Evolutionary conservation across 441 rosid species (phyloP).

Genomic region (Cnidoscolus chayamansa): DNA sequence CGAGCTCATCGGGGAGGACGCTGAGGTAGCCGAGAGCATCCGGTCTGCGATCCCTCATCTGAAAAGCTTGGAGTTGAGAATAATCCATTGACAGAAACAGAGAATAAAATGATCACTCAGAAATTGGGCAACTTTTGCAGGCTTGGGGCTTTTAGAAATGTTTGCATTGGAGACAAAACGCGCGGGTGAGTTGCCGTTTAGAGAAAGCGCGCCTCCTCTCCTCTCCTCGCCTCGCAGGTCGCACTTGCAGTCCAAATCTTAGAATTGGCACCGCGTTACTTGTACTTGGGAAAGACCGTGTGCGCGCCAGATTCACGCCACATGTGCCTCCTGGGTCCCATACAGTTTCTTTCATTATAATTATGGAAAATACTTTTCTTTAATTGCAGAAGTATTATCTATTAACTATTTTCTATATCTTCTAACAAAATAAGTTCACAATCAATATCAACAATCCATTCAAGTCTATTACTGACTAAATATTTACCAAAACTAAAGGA

Average conservation of each 20-base stretch:
- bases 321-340: not conserved
- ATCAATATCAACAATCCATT: too few relatives aligned
- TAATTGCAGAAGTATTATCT: too few relatives aligned
- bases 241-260: not conserved
- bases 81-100: constrained; percentile 36
- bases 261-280: constrained; percentile 3
- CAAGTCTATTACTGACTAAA: too few relatives aligned
- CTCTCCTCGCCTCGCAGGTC: not conserved
- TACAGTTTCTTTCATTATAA: too few relatives aligned
- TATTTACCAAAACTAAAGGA: too few relatives aligned
- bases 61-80: constrained; percentile 27
- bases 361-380: too few relatives aligned
- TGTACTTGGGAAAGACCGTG: not conserved
- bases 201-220: not conserved
- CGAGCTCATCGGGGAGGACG: constrained; percentile 69
- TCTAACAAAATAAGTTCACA: too few relatives aligned
- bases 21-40: constrained; percentile 66
- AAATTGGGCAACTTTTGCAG: not conserved
- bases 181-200: not conserved
- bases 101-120: not conserved
- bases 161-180: constrained; percentile 19
- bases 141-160: constrained; percentile 9
- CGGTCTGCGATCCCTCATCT: constrained; percentile 54
- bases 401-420: too few relatives aligned
- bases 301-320: constrained; percentile 10